Percentiles rank a stretch among this genome's conserved stretches.
These are phyloP conservation scores for Pleurotus platypus DNA, from an alignment of 768 basidiomycete species.

Conservation along the genomic window DNA sequence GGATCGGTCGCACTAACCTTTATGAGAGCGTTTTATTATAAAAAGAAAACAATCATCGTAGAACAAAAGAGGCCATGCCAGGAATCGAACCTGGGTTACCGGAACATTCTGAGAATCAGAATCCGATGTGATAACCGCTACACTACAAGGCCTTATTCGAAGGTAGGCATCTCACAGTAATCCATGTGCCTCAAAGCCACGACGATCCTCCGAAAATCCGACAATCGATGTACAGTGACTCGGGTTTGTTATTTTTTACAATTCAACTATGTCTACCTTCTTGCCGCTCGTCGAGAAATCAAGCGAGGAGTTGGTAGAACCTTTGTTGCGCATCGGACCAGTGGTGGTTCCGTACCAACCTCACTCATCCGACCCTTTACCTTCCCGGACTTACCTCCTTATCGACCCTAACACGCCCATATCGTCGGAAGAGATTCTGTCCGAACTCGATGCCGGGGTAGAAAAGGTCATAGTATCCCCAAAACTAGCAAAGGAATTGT, in stretches of 20 bases:
- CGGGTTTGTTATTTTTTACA: neutral
- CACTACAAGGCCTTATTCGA: slow-evolving; percentile 6
- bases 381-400: slow-evolving; percentile 13
- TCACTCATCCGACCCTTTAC: slow-evolving; percentile 2
- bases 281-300: slow-evolving; percentile 11
- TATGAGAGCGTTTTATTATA: too few species aligned
- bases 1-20: too few species aligned
- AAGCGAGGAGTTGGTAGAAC: slow-evolving; percentile 5
- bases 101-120: slow-evolving; percentile 6
- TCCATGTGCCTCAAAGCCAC: neutral
- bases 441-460: slow-evolving; percentile 74
- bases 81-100: slow-evolving; percentile 9
- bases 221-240: neutral
- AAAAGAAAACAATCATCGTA: too few species aligned
- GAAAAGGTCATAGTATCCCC: slow-evolving; percentile 77
- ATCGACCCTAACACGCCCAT: slow-evolving; percentile 24
- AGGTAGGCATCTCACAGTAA: neutral
- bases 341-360: slow-evolving; percentile 8
- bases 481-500: slow-evolving; percentile 60
- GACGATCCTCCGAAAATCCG: slow-evolving; percentile 1
- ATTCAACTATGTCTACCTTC: slow-evolving; percentile 9
- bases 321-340: slow-evolving; percentile 12
- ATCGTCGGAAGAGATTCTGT: slow-evolving; percentile 52
- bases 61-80: neutral
- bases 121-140: slow-evolving; percentile 13